A percentile compares a stretch with the other conserved stretches of the same genome.
Conservation (phyloP, 192 early-diverging fungal species). For the Coemansia asiatica region DNA sequence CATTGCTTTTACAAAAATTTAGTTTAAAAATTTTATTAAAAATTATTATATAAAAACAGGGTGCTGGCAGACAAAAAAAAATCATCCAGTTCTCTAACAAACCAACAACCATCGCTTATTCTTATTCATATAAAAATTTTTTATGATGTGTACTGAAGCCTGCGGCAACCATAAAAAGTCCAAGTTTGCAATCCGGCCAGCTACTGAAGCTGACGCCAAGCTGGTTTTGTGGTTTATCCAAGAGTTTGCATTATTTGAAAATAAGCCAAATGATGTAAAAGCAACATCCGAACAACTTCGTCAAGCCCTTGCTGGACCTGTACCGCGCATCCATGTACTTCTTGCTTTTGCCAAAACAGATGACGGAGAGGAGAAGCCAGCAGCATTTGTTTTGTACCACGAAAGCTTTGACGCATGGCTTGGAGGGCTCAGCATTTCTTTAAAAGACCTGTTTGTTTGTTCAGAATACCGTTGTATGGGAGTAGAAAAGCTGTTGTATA, state of each 20-base stretch:
- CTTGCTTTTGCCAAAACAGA: conserved; percentile 58
- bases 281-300: conserved; percentile 68
- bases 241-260: conserved; percentile 76
- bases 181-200: conserved; percentile 34
- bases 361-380: conserved; percentile 48
- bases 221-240: conserved; percentile 71
- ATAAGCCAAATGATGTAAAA: conserved; percentile 65
- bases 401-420: conserved; percentile 80
- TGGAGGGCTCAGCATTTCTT: conserved; percentile 74
- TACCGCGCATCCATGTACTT: conserved; percentile 67
- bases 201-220: conserved; percentile 61
- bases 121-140: no score
- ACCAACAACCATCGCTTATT: no score
- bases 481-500: conserved; percentile 67
- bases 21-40: no score
- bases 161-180: not conserved
- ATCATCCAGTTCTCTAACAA: no score
- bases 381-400: conserved; percentile 84
- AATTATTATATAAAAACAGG: no score
- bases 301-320: conserved; percentile 65
- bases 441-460: conserved; percentile 80
- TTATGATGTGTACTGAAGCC: not conserved
- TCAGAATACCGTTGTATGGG: conserved; percentile 64
- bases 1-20: no score
- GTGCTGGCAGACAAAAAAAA: no score